Evolutionary conservation across 1,284 basidiomycete species (phyloP), one percentile per base, ranked within the genome.

Genomic region (Fistulinella cinereoalba): DNA sequence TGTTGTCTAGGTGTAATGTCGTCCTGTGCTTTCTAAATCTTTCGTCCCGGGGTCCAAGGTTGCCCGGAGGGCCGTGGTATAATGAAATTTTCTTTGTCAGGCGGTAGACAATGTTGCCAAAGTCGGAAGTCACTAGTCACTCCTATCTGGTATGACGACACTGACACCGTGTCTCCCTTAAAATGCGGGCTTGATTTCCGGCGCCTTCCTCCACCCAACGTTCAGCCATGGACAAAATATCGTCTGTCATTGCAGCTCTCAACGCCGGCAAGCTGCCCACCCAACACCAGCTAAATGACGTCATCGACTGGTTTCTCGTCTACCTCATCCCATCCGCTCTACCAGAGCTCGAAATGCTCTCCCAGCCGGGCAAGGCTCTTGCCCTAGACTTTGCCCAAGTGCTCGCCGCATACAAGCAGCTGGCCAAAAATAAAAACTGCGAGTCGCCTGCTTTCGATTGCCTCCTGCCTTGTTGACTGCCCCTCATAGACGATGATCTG

Each of bases 231-330:
- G 79, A 85, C 51, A 78, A 77, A 62, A 52, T 72, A 36, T 69
- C 81, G 18, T 79, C 80, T 28, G 56, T 84, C 18, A 56, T 80
- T 44, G 83, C 80, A 42, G 83, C 83, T 15, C 64, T 85, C 57
- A 73, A 78, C 51, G 81, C 81, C 31, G 81, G 80, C 19, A 86
- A 86, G 56, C 67, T 84, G 11, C 83, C 83, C 13, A 73, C 71
- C 2, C 79, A 81, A 19, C 60, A 73, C 28, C 83, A 85, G 57
- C 56, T 76, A 31, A 71, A 71, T 50, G 54, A 60, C 1, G 71
- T 73, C 54, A 71, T 83, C 53, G 75, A 81, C 56, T 77, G 71
- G 67, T 52, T 78, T 37, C 73, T 77, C 31, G 55, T 71, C 19
- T 68, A 74, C 29, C 68, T 73, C 16, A 61, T 85, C 43, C 69